Evolutionary conservation across 2,329 filamentous ascomycete species (phyloP).

Genomic region (Aaosphaeria arxii): DNA sequence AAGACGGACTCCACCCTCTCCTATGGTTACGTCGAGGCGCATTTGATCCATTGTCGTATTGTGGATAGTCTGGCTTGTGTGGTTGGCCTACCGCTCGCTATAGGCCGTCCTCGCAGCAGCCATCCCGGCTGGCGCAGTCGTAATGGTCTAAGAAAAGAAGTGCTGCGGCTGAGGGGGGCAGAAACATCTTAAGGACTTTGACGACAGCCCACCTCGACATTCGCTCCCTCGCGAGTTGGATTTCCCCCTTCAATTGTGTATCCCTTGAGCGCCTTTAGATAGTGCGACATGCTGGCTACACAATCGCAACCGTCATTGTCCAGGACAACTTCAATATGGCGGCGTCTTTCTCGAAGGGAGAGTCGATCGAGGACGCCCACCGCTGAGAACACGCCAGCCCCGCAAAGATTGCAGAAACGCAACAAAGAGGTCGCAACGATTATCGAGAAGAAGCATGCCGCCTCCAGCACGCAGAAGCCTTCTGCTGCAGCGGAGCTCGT

Average conservation of each 20-base stretch:
- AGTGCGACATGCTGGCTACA: constrained; percentile 2
- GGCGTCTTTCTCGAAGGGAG: constrained; percentile 5
- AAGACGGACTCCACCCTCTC: no score
- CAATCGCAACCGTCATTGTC: constrained; percentile 2
- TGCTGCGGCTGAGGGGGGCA: background rate
- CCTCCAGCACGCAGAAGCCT: no score
- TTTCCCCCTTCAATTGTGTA: no score
- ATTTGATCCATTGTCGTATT: no score
- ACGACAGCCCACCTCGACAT: background rate
- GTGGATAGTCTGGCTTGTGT: no score
- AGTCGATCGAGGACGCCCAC: background rate
- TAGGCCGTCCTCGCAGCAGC: no score
- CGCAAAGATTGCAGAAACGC: constrained; percentile 5
- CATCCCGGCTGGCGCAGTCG: no score
- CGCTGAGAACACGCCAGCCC: background rate
- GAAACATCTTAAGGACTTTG: background rate
- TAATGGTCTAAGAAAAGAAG: no score
- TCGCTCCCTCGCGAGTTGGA: background rate
- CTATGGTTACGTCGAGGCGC: no score
- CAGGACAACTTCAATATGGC: constrained; percentile 7
- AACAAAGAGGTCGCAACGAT: background rate
- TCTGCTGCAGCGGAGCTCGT: no score
- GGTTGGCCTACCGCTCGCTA: no score
- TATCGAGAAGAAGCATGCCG: background rate
- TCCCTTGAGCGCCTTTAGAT: no score